These are phyloP conservation scores for Globisporangium splendens DNA, from an alignment of 352 stramenopile species.

Conservation along the genomic window DNA sequence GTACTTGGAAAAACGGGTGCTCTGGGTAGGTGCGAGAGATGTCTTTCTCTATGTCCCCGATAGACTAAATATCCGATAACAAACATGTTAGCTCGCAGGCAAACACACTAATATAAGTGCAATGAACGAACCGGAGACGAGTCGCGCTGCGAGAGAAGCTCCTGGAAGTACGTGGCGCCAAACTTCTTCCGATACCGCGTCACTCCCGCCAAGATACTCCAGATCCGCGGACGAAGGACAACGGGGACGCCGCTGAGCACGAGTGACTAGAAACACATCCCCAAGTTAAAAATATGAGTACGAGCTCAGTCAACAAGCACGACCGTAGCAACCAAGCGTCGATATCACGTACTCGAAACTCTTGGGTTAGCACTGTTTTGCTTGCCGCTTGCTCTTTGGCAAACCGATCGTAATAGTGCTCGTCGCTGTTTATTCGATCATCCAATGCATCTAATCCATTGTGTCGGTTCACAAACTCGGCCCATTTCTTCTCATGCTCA, in stretches of 20 bases:
- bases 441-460: slow-evolving; percentile 36
- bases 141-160: slow-evolving; percentile 20
- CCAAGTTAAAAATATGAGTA: too few relatives aligned
- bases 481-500: slow-evolving; percentile 36
- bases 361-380: not conserved
- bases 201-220: slow-evolving; percentile 34
- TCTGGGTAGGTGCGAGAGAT: slow-evolving; percentile 60
- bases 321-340: too few relatives aligned
- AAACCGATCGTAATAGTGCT: too few relatives aligned
- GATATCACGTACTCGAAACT: not conserved
- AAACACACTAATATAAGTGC: too few relatives aligned
- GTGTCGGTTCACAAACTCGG: slow-evolving; percentile 33
- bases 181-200: slow-evolving; percentile 26
- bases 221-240: slow-evolving; percentile 35
- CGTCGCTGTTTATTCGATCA: slow-evolving; percentile 15
- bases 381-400: too few relatives aligned
- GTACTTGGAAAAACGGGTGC: slow-evolving; percentile 44
- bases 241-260: slow-evolving; percentile 39
- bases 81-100: not conserved
- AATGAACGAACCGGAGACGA: slow-evolving; percentile 18
- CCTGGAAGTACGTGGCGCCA: slow-evolving; percentile 25
- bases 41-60: slow-evolving; percentile 65
- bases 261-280: slow-evolving; percentile 19
- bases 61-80: slow-evolving; percentile 12
- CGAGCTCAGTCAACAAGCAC: too few relatives aligned